A percentile compares a stretch with the other conserved stretches of the same genome.
Conservation (phyloP, 139 green algal species). For the Chlamydomonas sp. region DNA sequence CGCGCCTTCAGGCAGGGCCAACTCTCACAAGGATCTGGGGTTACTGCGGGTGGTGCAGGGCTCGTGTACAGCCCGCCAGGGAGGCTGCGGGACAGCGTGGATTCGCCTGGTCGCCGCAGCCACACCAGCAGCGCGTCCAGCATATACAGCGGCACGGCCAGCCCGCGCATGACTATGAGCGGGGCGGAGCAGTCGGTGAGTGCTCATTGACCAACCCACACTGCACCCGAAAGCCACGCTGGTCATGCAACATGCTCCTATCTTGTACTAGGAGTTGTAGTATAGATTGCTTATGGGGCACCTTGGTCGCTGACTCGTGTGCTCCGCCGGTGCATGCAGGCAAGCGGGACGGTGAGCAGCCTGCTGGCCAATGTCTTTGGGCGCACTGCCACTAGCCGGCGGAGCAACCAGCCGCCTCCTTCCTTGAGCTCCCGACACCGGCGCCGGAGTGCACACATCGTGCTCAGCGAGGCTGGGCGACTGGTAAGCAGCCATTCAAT, state of each 20-base stretch:
- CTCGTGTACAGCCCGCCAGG: constrained; percentile 11
- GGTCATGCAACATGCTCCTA: too few relatives aligned
- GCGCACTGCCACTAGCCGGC: neutral
- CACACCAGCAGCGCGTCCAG: constrained; percentile 24
- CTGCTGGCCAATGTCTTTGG: constrained; percentile 27
- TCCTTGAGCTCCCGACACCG: neutral
- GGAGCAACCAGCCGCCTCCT: neutral
- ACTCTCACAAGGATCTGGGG: too few relatives aligned
- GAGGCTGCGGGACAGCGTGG: neutral
- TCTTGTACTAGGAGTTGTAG: too few relatives aligned
- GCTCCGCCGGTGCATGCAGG: neutral
- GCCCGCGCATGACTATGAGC: constrained; percentile 4
- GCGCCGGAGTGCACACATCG: constrained; percentile 11
- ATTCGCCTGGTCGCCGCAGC: constrained; percentile 1
- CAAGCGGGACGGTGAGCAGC: neutral
- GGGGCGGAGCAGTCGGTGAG: neutral
- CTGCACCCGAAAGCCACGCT: too few relatives aligned
- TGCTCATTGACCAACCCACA: too few relatives aligned
- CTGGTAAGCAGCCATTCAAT: neutral
- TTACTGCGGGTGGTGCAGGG: too few relatives aligned
- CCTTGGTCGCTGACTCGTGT: neutral
- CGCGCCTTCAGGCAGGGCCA: neutral
- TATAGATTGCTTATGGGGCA: neutral
- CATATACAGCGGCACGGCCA: constrained; percentile 33
- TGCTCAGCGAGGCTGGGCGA: constrained; percentile 7